Percentiles rank a stretch among this genome's conserved stretches.
Evolutionary conservation across 73 alveolate species (phyloP).

Genomic region (Uronychia setigera): DNA sequence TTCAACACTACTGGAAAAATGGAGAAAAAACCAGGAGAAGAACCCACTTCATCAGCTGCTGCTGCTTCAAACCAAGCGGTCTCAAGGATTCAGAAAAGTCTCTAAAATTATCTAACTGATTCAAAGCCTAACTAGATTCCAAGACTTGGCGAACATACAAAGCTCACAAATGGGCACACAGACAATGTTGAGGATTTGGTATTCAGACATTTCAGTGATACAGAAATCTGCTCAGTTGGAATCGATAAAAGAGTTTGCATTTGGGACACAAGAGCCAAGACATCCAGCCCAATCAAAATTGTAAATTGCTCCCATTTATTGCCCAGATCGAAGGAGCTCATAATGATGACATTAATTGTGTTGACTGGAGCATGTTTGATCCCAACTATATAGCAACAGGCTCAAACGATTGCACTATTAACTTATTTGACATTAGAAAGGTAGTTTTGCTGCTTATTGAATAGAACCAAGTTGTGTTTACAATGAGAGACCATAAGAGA

Average conservation of each 20-base stretch:
- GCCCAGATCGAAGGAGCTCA: conserved; percentile 41
- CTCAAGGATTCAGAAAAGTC: conserved; percentile 36
- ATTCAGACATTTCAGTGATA: conserved; percentile 14
- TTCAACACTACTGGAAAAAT: conserved; percentile 43
- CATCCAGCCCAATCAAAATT: conserved; percentile 7
- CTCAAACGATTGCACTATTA: conserved; percentile 44
- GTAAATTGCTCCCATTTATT: conserved; percentile 11
- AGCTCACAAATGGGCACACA: conserved; percentile 39
- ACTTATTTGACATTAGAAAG: conserved; percentile 43
- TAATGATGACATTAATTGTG: conserved; percentile 62
- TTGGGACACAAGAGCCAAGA: conserved; percentile 56
- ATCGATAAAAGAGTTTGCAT: conserved; percentile 42
- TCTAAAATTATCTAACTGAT: conserved; percentile 42
- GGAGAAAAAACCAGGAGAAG: conserved; percentile 1
- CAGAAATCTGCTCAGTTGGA: conserved; percentile 42
- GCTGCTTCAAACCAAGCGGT: conserved; percentile 2
- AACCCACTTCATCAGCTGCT: not conserved
- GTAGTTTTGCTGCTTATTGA: conserved; percentile 9
- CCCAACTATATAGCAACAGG: conserved; percentile 54
- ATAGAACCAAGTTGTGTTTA: conserved; percentile 2
- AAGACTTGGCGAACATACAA: conserved; percentile 22
- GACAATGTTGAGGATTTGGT: conserved; percentile 57
- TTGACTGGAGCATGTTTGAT: conserved; percentile 56
- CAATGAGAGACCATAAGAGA: conserved; percentile 24
- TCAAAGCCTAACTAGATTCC: conserved; percentile 41